Conservation (phyloP, 495 filamentous ascomycete genomes). For the Penicillium cosmopolitanum region DNA sequence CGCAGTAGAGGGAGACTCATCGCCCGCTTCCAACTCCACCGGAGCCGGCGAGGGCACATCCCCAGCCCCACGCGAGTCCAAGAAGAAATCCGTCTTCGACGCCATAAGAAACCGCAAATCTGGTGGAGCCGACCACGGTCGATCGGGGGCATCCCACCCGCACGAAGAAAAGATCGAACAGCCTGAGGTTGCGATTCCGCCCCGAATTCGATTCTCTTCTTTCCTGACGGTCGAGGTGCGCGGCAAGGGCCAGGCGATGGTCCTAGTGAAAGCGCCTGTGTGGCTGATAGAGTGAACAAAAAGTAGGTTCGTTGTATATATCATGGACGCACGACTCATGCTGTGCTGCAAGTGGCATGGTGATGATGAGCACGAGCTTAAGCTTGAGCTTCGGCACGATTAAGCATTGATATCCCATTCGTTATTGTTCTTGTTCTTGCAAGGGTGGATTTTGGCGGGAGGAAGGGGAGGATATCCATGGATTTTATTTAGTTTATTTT, state of each 20-base stretch:
- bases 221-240: constrained; percentile 87
- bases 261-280: constrained; percentile 89
- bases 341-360: constrained; percentile 5
- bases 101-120: constrained; percentile 48
- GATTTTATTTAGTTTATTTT: too few species aligned
- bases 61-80: constrained; percentile 17
- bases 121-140: constrained; percentile 16
- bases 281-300: constrained; percentile 59
- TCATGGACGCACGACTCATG: constrained; percentile 8
- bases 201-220: constrained; percentile 75
- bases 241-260: constrained; percentile 60
- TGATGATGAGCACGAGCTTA: constrained; percentile 13
- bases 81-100: constrained; percentile 50
- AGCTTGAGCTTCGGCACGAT: constrained; percentile 7
- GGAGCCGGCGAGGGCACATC: constrained; percentile 37
- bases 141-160: constrained; percentile 8
- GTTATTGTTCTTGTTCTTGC: constrained; percentile 5
- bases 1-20: constrained; percentile 44
- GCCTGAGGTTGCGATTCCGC: constrained; percentile 15
- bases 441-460: not conserved
- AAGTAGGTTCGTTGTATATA: not conserved
- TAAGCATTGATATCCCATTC: constrained; percentile 28
- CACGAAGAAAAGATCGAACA: constrained; percentile 21
- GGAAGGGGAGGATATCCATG: too few species aligned
- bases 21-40: constrained; percentile 31